Base-by-base conservation (phyloP, 768 basidiomycete genomes). In the Termitomyces bulborhizus region DNA sequence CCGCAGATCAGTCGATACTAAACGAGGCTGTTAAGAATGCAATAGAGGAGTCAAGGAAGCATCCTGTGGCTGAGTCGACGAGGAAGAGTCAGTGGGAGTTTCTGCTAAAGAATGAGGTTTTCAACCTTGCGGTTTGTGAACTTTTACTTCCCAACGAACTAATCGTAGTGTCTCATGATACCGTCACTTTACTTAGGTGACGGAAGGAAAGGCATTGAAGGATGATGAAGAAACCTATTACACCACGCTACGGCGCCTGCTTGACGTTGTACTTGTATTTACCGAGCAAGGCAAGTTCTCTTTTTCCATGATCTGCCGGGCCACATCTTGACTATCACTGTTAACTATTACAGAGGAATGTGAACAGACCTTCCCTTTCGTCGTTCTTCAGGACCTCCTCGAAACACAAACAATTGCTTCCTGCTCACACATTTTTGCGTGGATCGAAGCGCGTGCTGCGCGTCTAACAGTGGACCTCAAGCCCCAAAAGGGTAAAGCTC, bases 401-500 rank as follows among this genome's bases (percentile, higher is more conserved):
- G 93, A 95, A 68, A 84, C 83, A 0, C 90, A 93, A 59, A 93
- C 93, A 6, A 88, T 95, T 58, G 69, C 75, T 1, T 92, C 90
- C 16, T 94, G 93, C 65, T 90, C 90, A 9, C 85, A 88, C 59
- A 82, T 95, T 24, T 93, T 94, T 71, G 85, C 85, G 3, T 95
- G 91, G 88, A 86, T 94, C 46, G 92, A 95, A 71, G 68, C 69
- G 54, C 84, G 89, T 27, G 80, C 85, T 0, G 69, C 75, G 15
- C 78, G 87, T 15, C 76, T 94, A 37, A 94, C 90, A 0, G 77
- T 82, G 56, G 85, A 80, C 48, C 84, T 93, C 83, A 80, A 87
- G 5, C 90, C 91, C 1, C 84, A 89, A 71, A 92, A 92, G 69
- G 90, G 89, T 56, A 93, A 93, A 67, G 91, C 92, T 3, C 85